Conservation (phyloP, 208 protist species). For the Leishmania guyanensis region DNA sequence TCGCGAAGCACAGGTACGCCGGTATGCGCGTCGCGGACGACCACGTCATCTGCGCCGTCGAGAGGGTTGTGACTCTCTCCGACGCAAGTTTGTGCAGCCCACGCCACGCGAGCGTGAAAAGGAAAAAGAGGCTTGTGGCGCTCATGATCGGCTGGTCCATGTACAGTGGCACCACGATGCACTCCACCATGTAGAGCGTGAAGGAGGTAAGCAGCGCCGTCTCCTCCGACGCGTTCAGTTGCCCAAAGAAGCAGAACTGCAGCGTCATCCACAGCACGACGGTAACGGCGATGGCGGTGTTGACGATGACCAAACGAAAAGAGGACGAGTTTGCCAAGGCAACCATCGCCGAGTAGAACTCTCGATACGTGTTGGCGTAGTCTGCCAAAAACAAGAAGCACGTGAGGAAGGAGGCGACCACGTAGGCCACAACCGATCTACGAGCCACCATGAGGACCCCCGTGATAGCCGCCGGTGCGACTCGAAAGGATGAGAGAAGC, state of each 20-base stretch:
- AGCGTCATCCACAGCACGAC: conserved; percentile 47
- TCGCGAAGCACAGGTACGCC: conserved; percentile 33
- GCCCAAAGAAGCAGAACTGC: conserved; percentile 68
- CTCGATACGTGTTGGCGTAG: conserved; percentile 60
- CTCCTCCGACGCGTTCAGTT: conserved; percentile 47
- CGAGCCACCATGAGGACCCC: conserved; percentile 12
- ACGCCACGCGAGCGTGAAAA: conserved; percentile 45
- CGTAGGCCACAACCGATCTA: conserved; percentile 40
- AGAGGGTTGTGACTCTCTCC: conserved; percentile 54
- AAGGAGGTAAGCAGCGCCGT: conserved; percentile 33
- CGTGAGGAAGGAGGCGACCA: conserved; percentile 49
- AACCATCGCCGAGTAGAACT: conserved; percentile 66
- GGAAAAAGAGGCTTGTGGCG: conserved; percentile 30
- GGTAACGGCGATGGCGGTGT: conserved; percentile 36
- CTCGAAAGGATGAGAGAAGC: neutral
- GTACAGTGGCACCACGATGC: conserved; percentile 53
- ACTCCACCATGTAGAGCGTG: conserved; percentile 65
- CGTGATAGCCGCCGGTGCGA: conserved; percentile 4
- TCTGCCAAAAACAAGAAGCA: conserved; percentile 49
- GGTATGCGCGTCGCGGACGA: conserved; percentile 24
- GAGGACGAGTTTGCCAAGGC: conserved; percentile 66
- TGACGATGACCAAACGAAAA: conserved; percentile 60
- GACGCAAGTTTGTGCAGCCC: conserved; percentile 66
- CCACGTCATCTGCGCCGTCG: conserved; percentile 24
- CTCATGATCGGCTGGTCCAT: conserved; percentile 39